These are phyloP conservation scores for Brasenia schreberi DNA, from an alignment of 164 flowering plant genomes.

Conservation along the genomic window DNA sequence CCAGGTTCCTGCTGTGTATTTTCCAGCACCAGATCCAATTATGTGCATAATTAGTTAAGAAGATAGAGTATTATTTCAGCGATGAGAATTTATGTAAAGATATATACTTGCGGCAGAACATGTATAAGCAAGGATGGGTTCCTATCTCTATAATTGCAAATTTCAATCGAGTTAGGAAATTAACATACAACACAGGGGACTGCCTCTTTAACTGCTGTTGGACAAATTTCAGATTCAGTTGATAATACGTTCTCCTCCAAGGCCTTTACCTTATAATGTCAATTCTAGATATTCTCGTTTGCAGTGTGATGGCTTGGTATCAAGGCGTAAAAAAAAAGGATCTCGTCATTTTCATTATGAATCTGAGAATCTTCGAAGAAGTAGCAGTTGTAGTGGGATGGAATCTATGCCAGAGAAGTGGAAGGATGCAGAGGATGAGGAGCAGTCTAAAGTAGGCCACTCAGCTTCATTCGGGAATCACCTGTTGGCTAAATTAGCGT, in stretches of 20 bases:
- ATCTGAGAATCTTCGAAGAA: constrained; percentile 29
- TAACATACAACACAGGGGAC: constrained; percentile 27
- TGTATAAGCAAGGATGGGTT: too few species aligned
- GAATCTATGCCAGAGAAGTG: too few species aligned
- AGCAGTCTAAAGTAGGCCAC: background rate
- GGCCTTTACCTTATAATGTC: constrained; percentile 26
- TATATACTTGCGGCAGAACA: too few species aligned
- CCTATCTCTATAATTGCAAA: too few species aligned
- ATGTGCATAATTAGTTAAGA: too few species aligned
- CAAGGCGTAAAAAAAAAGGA: constrained; percentile 50
- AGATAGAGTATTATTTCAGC: too few species aligned
- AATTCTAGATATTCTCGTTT: constrained; percentile 44
- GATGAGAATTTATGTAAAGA: too few species aligned
- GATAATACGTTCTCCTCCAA: constrained; percentile 19
- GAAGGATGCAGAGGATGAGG: constrained; percentile 1
- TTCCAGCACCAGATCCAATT: too few species aligned
- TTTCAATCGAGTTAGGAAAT: too few species aligned
- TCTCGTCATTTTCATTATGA: constrained; percentile 45
- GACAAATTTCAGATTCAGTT: constrained; percentile 14
- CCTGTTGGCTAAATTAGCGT: too few species aligned
- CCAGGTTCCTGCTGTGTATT: too few species aligned
- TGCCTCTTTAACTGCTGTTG: constrained; percentile 22
- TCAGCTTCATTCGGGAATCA: too few species aligned
- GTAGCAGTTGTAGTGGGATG: constrained; percentile 15
- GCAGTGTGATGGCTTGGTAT: constrained; percentile 43